phyloP scores from a whole-genome alignment of 148 eudicot genomes.

The Vaccinium darrowii region DNA sequence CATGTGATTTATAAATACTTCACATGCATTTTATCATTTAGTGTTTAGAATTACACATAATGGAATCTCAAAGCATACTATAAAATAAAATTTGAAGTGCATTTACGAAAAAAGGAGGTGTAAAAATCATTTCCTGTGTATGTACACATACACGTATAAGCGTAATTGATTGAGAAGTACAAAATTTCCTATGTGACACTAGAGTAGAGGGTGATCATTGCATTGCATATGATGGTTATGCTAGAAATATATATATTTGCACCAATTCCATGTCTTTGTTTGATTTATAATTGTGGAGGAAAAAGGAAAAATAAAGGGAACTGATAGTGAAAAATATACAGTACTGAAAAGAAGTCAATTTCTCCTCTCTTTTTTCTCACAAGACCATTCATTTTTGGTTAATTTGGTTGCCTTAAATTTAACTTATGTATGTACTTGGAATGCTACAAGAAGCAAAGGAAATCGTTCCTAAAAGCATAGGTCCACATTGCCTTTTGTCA shows the following conservation, averaged over 20 bases:
- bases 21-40: neutral
- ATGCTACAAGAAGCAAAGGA: neutral
- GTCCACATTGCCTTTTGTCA: no score
- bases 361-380: neutral
- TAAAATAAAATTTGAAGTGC: neutral
- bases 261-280: no score
- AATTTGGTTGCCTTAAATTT: neutral
- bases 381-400: neutral
- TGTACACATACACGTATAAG: no score
- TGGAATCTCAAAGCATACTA: neutral
- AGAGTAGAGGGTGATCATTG: neutral
- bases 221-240: neutral
- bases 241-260: neutral
- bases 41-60: neutral
- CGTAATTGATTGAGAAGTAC: neutral
- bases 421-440: neutral
- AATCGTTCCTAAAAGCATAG: no score
- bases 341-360: no score
- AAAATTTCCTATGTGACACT: neutral
- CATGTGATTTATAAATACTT: neutral
- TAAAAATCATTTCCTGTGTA: neutral
- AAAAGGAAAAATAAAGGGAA: no score
- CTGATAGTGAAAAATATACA: no score
- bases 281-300: no score
- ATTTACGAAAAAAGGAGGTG: neutral